These are phyloP conservation scores for Diplosphaera chodatii DNA, from an alignment of 139 green algal species.

Conservation along the genomic window DNA sequence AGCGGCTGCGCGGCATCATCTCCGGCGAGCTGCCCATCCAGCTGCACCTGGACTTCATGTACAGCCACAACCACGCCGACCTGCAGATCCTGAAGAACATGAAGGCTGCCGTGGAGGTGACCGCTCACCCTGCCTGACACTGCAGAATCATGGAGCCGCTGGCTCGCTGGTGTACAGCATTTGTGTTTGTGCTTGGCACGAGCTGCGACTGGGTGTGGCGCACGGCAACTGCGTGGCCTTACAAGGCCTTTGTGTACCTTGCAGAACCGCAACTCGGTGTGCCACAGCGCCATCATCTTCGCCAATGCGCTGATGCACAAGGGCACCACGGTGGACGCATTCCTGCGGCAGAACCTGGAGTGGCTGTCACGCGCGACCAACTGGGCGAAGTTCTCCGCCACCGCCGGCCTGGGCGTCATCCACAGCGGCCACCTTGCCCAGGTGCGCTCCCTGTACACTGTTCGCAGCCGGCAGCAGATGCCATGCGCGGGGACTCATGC, in stretches of 20 bases:
- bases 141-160: too few species aligned
- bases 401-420: slow-evolving; percentile 93
- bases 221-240: too few species aligned
- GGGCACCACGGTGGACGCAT: slow-evolving; percentile 93
- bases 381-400: slow-evolving; percentile 99
- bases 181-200: too few species aligned
- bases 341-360: slow-evolving; percentile 94
- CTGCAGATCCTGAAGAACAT: slow-evolving; percentile 87
- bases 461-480: too few species aligned
- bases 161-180: too few species aligned
- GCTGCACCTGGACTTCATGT: slow-evolving; percentile 94
- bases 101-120: slow-evolving; percentile 75
- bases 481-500: too few species aligned
- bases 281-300: slow-evolving; percentile 87
- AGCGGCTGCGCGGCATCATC: slow-evolving; percentile 66
- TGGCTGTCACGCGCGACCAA: slow-evolving; percentile 96
- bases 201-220: too few species aligned
- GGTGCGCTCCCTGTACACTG: slow-evolving; percentile 10
- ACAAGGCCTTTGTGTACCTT: too few species aligned
- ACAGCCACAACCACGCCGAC: slow-evolving; percentile 73
- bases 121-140: slow-evolving; percentile 23
- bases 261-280: slow-evolving; percentile 59
- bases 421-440: slow-evolving; percentile 86
- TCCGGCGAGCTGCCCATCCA: slow-evolving; percentile 78
- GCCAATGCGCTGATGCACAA: slow-evolving; percentile 94